A percentile compares a stretch with the other conserved stretches of the same genome.
phyloP scores from a whole-genome alignment of 2,329 filamentous ascomycete genomes.

The Penicillium sp. region DNA sequence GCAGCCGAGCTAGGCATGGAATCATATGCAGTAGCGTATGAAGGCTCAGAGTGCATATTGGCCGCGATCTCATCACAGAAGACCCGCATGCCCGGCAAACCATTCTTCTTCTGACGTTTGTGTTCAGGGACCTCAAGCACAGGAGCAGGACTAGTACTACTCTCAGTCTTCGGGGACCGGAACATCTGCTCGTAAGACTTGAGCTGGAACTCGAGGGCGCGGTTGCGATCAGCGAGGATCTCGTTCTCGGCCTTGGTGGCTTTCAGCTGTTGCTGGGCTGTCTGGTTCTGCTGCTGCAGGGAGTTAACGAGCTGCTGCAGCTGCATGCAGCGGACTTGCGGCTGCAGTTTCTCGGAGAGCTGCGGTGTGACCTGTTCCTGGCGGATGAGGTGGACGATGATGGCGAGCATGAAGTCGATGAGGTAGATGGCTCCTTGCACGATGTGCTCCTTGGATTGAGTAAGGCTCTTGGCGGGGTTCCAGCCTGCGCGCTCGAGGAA shows the following conservation, averaged over 20 bases:
- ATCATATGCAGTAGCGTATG: constrained; percentile 19
- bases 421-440: constrained; percentile 39
- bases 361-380: constrained; percentile 37
- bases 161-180: constrained; percentile 36
- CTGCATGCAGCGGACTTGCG: constrained; percentile 40
- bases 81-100: constrained; percentile 35
- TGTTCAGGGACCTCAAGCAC: constrained; percentile 28
- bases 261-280: constrained; percentile 34
- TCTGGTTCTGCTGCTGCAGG: constrained; percentile 39
- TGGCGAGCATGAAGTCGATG: constrained; percentile 39
- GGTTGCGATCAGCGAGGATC: constrained; percentile 34
- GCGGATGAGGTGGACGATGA: constrained; percentile 36
- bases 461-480: constrained; percentile 40
- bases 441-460: constrained; percentile 43
- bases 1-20: constrained; percentile 25
- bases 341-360: constrained; percentile 38
- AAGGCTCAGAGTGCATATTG: constrained; percentile 22
- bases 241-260: constrained; percentile 37
- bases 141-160: constrained; percentile 24
- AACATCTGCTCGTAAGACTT: constrained; percentile 41
- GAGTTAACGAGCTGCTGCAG: constrained; percentile 34
- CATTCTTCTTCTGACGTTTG: constrained; percentile 30
- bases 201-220: constrained; percentile 37
- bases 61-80: constrained; percentile 36
- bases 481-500: constrained; percentile 41